These are phyloP conservation scores for Mrakia gelida DNA, from an alignment of 768 basidiomycete genomes.

Conservation along the genomic window DNA sequence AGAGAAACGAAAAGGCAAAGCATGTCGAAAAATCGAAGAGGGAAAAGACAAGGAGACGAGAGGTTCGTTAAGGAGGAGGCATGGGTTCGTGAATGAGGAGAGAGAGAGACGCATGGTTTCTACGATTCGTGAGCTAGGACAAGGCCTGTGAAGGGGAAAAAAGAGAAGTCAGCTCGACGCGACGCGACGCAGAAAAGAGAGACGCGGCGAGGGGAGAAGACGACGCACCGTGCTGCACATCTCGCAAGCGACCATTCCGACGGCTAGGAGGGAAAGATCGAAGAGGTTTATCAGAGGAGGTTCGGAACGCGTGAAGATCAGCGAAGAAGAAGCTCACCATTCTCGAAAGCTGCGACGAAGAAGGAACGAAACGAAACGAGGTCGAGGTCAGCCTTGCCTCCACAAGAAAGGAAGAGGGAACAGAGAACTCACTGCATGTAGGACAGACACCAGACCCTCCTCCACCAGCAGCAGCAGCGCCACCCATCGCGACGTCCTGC, in stretches of 20 bases:
- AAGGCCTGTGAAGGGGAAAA: neutral
- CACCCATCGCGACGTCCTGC: neutral
- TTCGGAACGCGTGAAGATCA: too few relatives aligned
- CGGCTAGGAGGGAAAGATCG: neutral
- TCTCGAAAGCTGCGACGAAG: conserved; percentile 1
- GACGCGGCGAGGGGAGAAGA: neutral
- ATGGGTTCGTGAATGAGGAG: too few relatives aligned
- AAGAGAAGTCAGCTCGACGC: neutral
- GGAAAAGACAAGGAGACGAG: too few relatives aligned
- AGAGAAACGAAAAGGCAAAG: too few relatives aligned
- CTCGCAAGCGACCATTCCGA: neutral
- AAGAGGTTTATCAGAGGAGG: neutral
- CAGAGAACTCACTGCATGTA: neutral
- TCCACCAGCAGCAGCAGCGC: neutral
- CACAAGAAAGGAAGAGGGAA: neutral
- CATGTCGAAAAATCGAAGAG: too few relatives aligned
- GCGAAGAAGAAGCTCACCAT: neutral
- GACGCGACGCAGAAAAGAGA: neutral
- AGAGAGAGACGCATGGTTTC: too few relatives aligned
- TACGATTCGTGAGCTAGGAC: too few relatives aligned
- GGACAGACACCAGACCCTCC: neutral
- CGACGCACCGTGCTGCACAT: neutral
- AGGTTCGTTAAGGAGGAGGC: too few relatives aligned
- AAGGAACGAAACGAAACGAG: neutral
- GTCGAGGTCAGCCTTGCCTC: neutral